These are phyloP conservation scores for Globisporangium canariense DNA, from an alignment of 352 stramenopile genomes.

Conservation along the genomic window DNA sequence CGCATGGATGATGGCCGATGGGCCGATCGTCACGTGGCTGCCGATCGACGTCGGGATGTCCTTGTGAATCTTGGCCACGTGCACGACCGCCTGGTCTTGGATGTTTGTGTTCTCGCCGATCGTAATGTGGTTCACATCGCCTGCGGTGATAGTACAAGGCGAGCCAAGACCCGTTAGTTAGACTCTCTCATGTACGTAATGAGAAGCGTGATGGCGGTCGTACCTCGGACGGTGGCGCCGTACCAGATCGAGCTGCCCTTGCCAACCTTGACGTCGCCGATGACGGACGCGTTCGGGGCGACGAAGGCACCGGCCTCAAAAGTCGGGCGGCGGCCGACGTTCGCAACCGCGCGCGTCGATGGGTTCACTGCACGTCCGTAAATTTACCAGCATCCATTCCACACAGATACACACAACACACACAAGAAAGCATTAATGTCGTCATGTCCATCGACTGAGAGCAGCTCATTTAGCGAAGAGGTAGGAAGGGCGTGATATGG, in stretches of 20 bases:
- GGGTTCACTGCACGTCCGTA: conserved; percentile 54
- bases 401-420: background rate
- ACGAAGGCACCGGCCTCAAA: conserved; percentile 76
- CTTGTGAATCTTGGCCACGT: conserved; percentile 92
- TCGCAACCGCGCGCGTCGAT: conserved; percentile 75
- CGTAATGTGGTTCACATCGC: conserved; percentile 90
- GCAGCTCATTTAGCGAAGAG: background rate
- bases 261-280: conserved; percentile 92
- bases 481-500: conserved; percentile 1
- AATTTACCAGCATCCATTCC: background rate
- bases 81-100: conserved; percentile 91
- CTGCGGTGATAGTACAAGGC: conserved; percentile 14
- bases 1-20: conserved; percentile 86
- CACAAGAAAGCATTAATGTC: conserved; percentile 7
- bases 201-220: background rate
- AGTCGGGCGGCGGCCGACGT: conserved; percentile 57
- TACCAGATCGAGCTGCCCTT: conserved; percentile 92
- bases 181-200: background rate
- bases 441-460: background rate
- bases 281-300: conserved; percentile 89
- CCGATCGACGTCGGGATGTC: conserved; percentile 90
- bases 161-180: background rate
- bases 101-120: conserved; percentile 94
- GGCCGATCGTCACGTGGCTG: conserved; percentile 89
- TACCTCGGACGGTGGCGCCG: conserved; percentile 85